Conservation (phyloP, 805 yeast species). For the Hanseniaspora singularis region DNA sequence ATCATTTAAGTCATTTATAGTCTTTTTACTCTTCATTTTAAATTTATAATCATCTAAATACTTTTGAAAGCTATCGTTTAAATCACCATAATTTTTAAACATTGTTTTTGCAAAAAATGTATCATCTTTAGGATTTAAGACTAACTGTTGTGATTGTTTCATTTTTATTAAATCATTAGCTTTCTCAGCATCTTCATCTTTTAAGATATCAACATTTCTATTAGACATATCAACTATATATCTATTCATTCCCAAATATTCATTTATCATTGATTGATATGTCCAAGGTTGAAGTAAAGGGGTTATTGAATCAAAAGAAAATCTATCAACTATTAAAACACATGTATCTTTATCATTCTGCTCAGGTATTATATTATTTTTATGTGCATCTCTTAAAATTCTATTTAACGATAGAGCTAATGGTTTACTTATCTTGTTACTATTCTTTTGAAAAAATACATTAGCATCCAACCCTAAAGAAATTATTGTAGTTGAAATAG, state of each 20-base stretch:
- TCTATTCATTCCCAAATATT: slow-evolving; percentile 67
- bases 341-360: slow-evolving; percentile 40
- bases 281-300: slow-evolving; percentile 95
- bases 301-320: slow-evolving; percentile 76
- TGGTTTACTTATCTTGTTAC: slow-evolving; percentile 27
- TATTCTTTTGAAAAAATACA: slow-evolving; percentile 63
- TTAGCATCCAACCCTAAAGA: slow-evolving; percentile 69
- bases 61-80: slow-evolving; percentile 75
- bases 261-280: slow-evolving; percentile 94
- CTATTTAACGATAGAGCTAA: slow-evolving; percentile 6
- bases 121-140: slow-evolving; percentile 58
- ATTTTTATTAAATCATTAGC: background rate
- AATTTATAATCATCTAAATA: slow-evolving; percentile 72
- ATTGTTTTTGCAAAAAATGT: slow-evolving; percentile 65
- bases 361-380: slow-evolving; percentile 45
- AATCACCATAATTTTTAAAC: slow-evolving; percentile 87
- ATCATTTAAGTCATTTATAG: slow-evolving; percentile 66
- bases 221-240: slow-evolving; percentile 61
- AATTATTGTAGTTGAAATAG: slow-evolving; percentile 33
- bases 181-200: slow-evolving; percentile 13
- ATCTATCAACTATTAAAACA: slow-evolving; percentile 63
- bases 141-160: slow-evolving; percentile 52
- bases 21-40: slow-evolving; percentile 60
- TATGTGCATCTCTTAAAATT: slow-evolving; percentile 58
- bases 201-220: slow-evolving; percentile 2